Base-by-base conservation (phyloP, 2,329 filamentous ascomycete species). In the Zymoseptoria passerinii region DNA sequence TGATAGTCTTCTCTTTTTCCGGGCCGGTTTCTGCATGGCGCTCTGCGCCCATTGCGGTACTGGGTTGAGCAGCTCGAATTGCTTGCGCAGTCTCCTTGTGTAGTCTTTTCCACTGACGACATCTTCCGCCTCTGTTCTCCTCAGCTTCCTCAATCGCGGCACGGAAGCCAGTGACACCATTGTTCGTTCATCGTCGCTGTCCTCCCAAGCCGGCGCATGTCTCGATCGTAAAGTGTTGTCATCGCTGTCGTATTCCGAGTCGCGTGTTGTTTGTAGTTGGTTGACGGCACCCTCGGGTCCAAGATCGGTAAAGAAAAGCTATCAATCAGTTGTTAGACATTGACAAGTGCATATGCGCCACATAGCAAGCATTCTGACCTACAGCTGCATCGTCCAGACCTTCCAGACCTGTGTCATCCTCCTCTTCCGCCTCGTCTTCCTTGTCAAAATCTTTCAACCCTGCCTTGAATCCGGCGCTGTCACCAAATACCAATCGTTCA, bases 181-280 rank as follows among this genome's bases (percentile, higher is more conserved):
- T 62, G 96, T 77, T 56, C 89, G 83, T 70, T 97, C 94, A 70
- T 99, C 94, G 68, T 99, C 94, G 73, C 92, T 97, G 72, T 99
- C 94, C 66, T 92, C 85, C 94, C 94, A 99, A 1, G 85, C 89
- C 2, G 86, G 80, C 19, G 78, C 77, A 49, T 81, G 77, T 64
- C 58, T 65, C 44, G 72, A 72, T 4, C 68, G 61, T 7, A 63
- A 66, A 23, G 62, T 73, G 65, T 72, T 73, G 29, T 74, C 75
- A 20, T 73, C 71, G 28, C 77, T 74, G 1, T 76, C 70, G 20
- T 77, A 73, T 1, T 75, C 74, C 9, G 71, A 70, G 40, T 74
- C 73, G 4, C 72, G 70, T 19, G 73, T 71, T 51, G 73, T 71
- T 57, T 74, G 71, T 52, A 71, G 70, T 64, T 75, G 71, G 62